Conservation (phyloP, 148 eudicot species). For the Nyssa sinensis region DNA sequence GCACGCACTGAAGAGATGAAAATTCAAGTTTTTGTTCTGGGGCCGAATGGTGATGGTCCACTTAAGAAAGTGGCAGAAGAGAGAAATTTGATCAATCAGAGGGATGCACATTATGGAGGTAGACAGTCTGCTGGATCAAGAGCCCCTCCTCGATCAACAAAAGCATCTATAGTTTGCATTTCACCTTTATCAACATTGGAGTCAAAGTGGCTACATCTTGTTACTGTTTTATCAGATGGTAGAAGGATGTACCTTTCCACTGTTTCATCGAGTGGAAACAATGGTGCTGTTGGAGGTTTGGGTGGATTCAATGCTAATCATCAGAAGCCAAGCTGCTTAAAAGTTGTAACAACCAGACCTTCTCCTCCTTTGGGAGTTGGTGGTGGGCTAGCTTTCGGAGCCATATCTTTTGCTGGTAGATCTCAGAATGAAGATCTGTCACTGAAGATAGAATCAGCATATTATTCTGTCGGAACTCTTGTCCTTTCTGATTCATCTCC, state of each 20-base stretch:
- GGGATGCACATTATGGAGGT: slow-evolving; percentile 62
- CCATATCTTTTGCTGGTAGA: slow-evolving; percentile 71
- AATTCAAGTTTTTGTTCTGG: slow-evolving; percentile 82
- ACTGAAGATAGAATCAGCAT: slow-evolving; percentile 79
- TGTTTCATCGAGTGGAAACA: slow-evolving; percentile 59
- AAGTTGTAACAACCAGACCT: slow-evolving; percentile 81
- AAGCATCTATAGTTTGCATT: slow-evolving; percentile 74
- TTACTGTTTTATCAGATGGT: slow-evolving; percentile 94
- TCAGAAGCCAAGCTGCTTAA: slow-evolving; percentile 81
- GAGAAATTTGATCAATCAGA: slow-evolving; percentile 79
- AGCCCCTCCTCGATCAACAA: slow-evolving; percentile 56
- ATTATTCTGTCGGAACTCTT: slow-evolving; percentile 81
- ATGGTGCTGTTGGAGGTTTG: slow-evolving; percentile 56
- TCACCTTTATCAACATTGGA: slow-evolving; percentile 85
- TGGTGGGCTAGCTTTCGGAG: slow-evolving; percentile 73
- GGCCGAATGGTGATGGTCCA: slow-evolving; percentile 77
- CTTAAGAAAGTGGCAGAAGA: slow-evolving; percentile 89
- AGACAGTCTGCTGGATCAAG: slow-evolving; percentile 74
- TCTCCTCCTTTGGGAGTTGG: slow-evolving; percentile 93
- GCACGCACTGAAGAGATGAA: slow-evolving; percentile 95
- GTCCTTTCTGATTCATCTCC: slow-evolving; percentile 97
- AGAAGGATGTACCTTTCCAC: slow-evolving; percentile 94
- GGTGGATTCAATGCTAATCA: slow-evolving; percentile 45
- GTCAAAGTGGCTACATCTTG: slow-evolving; percentile 92
- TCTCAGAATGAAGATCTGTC: slow-evolving; percentile 85